Conservation (phyloP, 129 eudicot species). For the Ambrosia trifida region DNA sequence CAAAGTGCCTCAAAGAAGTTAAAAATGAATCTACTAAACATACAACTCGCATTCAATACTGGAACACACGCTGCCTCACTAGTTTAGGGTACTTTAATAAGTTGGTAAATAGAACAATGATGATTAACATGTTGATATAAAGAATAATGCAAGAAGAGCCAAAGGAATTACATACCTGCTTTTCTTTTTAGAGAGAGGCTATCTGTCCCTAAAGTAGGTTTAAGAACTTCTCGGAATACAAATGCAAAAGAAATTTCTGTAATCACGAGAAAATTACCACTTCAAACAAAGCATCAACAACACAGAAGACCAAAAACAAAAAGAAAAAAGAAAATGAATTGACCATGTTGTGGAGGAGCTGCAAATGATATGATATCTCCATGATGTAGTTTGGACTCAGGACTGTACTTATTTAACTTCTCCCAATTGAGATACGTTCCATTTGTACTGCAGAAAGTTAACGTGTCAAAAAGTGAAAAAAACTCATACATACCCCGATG, state of each 20-base stretch:
- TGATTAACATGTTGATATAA: neutral
- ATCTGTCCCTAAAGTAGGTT: conserved; percentile 42
- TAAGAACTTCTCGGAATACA: conserved; percentile 80
- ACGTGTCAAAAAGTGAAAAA: conserved; percentile 10
- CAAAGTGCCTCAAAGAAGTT: too few species aligned
- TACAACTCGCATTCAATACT: neutral
- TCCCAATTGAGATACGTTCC: conserved; percentile 88
- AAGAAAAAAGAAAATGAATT: neutral
- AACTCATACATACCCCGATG: neutral
- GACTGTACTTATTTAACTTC: conserved; percentile 56
- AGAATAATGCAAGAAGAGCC: neutral
- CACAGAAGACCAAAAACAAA: neutral
- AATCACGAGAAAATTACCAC: conserved; percentile 10
- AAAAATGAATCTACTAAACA: conserved; percentile 18
- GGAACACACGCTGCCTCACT: neutral
- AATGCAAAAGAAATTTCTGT: conserved; percentile 86
- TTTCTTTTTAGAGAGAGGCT: conserved; percentile 60
- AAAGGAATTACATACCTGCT: conserved; percentile 52
- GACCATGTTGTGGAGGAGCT: conserved; percentile 88
- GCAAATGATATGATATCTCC: conserved; percentile 90
- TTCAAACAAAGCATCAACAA: conserved; percentile 6
- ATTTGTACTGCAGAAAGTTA: conserved; percentile 68
- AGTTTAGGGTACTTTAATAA: neutral
- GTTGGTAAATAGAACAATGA: conserved; percentile 13
- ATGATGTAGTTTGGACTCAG: conserved; percentile 69